Base-by-base conservation (phyloP, 345 rosid genomes). In the Brassica incana region DNA sequence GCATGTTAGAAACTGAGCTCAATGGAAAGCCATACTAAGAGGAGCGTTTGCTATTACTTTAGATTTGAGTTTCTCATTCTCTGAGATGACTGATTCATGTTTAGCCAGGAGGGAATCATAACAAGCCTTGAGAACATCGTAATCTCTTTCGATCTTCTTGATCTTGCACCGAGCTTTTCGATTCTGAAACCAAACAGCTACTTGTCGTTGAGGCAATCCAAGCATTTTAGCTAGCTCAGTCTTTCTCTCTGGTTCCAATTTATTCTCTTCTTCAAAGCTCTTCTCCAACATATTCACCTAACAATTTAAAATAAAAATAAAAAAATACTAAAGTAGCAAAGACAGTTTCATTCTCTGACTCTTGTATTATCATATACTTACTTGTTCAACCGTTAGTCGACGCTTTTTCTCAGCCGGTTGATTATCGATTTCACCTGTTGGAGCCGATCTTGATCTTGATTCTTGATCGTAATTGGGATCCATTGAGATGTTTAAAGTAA, bases 211-310 rank as follows among this genome's bases (percentile, higher is more conserved):
- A 71, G 76, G 59, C 76, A 77, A n/a, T 20, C 65, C 81, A 50
- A 71, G 71, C 6, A n/a, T 64, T 15, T 64, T 71, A 0, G 76
- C 59, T 35, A 77, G 20, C 59, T 71, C 43, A 2, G 7, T 71
- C 65, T 71, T 77, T 52, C 76, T 77, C 65, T 71, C 32, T 23
- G 81, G 71, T 54, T 77, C 81, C 8, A 77, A 5, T 33, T 77
- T 77, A 32, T 63, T 70, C n/a, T 77, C 81, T 77, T 77, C 65
- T 70, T 71, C 75, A 30, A 77, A 71, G 16, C 80, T 50, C 71
- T 33, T 70, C 58, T 77, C 81, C 23, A 77, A 14, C 56, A 52
- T 8, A 71, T 65, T 64, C 71, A 71, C 71, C 81, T 77, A 35
- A 56, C 64, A 59, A 59, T 4, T 7, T 5, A 33, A 3, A 25